phyloP scores from a whole-genome alignment of 1,284 basidiomycete species.

The Melampsora abietis-canadensis region DNA sequence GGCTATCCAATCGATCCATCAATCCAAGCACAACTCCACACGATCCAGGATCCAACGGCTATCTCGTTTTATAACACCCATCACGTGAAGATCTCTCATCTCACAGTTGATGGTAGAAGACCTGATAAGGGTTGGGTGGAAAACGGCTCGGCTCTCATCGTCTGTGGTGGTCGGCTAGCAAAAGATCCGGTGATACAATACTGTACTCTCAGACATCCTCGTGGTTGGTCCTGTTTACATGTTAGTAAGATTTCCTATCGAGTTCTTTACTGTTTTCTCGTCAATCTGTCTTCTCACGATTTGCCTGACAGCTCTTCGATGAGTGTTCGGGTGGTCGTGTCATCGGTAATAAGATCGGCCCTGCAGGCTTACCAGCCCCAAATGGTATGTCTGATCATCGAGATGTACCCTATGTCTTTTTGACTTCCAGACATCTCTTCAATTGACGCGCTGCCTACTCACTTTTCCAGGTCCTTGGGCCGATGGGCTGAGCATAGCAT shows the following conservation, averaged over 20 bases:
- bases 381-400: constrained; percentile 16
- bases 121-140: constrained; percentile 37
- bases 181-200: constrained; percentile 38
- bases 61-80: constrained; percentile 33
- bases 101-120: constrained; percentile 34
- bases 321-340: constrained; percentile 24
- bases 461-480: constrained; percentile 32
- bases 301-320: constrained; percentile 22
- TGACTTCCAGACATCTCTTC: background rate
- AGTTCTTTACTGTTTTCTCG: constrained; percentile 5
- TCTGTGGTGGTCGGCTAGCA: constrained; percentile 26
- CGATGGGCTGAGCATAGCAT: constrained; percentile 42
- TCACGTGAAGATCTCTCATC: constrained; percentile 41
- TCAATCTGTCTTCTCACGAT: too few relatives aligned
- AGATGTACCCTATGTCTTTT: background rate
- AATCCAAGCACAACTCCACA: constrained; percentile 31
- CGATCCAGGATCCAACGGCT: constrained; percentile 29
- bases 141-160: constrained; percentile 24
- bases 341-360: constrained; percentile 40
- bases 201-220: constrained; percentile 30
- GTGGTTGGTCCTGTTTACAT: constrained; percentile 41
- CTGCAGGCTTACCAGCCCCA: constrained; percentile 27
- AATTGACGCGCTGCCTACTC: background rate
- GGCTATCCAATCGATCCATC: constrained; percentile 37
- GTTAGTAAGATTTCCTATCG: constrained; percentile 5